phyloP scores from a whole-genome alignment of 129 eudicot genomes.

The Centaurea solstitialis region DNA sequence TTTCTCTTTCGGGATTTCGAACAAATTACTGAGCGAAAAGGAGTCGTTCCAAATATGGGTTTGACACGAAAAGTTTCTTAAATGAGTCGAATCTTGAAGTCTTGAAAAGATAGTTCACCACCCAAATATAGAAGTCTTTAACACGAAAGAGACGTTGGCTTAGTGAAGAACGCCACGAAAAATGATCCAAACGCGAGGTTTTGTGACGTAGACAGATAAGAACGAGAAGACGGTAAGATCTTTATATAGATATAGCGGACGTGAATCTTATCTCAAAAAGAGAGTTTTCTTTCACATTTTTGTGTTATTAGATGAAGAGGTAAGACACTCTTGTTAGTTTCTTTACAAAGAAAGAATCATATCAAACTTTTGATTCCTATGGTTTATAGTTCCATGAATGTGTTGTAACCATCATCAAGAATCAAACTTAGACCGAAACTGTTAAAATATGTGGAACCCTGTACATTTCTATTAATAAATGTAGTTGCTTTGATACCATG shows the following conservation, averaged over 20 bases:
- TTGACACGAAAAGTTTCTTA: conserved; percentile 29
- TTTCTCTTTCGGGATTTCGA: conserved; percentile 19
- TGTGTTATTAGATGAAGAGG: neutral
- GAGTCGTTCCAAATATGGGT: conserved; percentile 26
- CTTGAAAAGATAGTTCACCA: conserved; percentile 28
- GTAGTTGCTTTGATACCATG: too few species aligned
- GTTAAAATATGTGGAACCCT: neutral
- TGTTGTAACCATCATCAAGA: neutral
- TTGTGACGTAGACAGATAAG: conserved; percentile 17
- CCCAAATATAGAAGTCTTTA: conserved; percentile 19
- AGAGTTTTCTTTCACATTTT: neutral
- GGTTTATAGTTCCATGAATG: neutral
- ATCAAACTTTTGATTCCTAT: neutral
- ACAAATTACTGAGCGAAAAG: conserved; percentile 22
- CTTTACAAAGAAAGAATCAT: conserved; percentile 13
- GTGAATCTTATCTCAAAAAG: conserved; percentile 4
- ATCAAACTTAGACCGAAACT: neutral
- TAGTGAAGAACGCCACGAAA: conserved; percentile 32
- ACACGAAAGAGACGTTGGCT: conserved; percentile 37
- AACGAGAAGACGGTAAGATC: conserved; percentile 3
- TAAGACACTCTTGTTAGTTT: neutral
- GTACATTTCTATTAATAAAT: too few species aligned
- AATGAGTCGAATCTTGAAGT: conserved; percentile 26
- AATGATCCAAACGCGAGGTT: neutral
- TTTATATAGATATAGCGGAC: conserved; percentile 16